Conservation (phyloP, 1,139 yeast genomes). For the Geotrichum histeridarum region DNA sequence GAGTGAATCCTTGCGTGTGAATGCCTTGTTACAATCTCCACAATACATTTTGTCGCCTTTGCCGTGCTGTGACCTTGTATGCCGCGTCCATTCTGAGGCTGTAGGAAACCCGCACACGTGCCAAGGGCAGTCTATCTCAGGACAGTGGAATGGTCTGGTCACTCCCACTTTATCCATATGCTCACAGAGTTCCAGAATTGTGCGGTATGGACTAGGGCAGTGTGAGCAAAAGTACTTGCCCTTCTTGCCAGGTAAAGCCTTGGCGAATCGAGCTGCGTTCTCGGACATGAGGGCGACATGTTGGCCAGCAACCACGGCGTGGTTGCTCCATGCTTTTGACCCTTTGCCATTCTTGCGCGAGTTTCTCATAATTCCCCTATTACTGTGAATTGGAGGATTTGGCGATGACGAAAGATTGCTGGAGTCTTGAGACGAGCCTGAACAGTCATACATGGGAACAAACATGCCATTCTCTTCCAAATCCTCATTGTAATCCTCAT, state of each 20-base stretch:
- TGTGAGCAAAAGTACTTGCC: slow-evolving; percentile 52
- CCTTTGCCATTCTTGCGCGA: neutral
- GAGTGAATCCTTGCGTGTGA: slow-evolving; percentile 44
- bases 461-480: too few species aligned
- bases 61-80: slow-evolving; percentile 53
- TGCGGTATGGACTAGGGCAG: slow-evolving; percentile 43
- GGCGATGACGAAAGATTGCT: too few species aligned
- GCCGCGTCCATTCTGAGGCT: slow-evolving; percentile 57
- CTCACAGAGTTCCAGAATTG: slow-evolving; percentile 42
- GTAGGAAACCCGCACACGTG: slow-evolving; percentile 55
- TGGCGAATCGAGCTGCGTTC: slow-evolving; percentile 2
- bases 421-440: too few species aligned
- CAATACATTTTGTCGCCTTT: slow-evolving; percentile 33
- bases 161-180: slow-evolving; percentile 47
- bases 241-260: slow-evolving; percentile 37
- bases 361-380: too few species aligned
- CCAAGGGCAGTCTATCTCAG: slow-evolving; percentile 58
- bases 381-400: too few species aligned
- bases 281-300: slow-evolving; percentile 11
- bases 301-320: slow-evolving; percentile 1
- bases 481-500: too few species aligned
- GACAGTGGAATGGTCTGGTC: slow-evolving; percentile 48
- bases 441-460: too few species aligned
- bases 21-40: slow-evolving; percentile 48
- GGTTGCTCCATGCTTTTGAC: slow-evolving; percentile 19